phyloP scores from a whole-genome alignment of 2,329 filamentous ascomycete species.

The Hawksworthiomyces lignivorus region DNA sequence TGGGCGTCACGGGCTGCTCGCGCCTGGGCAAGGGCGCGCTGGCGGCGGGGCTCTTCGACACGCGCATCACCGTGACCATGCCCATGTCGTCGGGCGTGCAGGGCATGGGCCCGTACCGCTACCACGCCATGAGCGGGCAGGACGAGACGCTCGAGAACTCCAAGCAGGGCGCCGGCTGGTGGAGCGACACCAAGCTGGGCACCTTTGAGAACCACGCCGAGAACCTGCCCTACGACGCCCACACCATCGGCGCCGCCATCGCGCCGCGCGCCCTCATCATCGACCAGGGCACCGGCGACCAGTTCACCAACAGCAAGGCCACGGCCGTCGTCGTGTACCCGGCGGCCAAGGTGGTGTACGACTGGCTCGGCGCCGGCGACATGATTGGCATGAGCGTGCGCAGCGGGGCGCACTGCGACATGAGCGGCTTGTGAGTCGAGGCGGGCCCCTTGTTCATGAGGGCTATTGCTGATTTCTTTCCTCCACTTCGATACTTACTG shows the following conservation, averaged over 20 bases:
- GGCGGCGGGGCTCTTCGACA: conserved; percentile 43
- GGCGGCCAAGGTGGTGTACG: conserved; percentile 44
- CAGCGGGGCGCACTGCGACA: conserved; percentile 40
- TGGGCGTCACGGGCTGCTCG: conserved; percentile 47
- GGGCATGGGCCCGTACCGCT: conserved; percentile 46
- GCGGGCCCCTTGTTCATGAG: too few species aligned
- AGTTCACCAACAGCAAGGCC: conserved; percentile 40
- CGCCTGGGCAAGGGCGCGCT: conserved; percentile 47
- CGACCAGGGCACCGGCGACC: conserved; percentile 45
- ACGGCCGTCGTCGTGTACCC: conserved; percentile 43
- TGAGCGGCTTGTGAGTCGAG: conserved; percentile 38
- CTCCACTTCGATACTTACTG: too few species aligned
- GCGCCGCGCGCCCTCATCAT: conserved; percentile 49
- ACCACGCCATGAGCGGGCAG: conserved; percentile 36
- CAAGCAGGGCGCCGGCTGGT: conserved; percentile 46
- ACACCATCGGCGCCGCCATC: conserved; percentile 49
- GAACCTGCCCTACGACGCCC: conserved; percentile 49
- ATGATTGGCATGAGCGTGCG: conserved; percentile 40
- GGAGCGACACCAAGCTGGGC: conserved; percentile 44
- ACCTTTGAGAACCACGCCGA: conserved; percentile 48
- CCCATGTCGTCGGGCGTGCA: conserved; percentile 50
- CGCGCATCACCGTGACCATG: conserved; percentile 45
- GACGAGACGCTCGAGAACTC: conserved; percentile 41
- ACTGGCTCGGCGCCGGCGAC: conserved; percentile 43
- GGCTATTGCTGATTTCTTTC: too few species aligned